phyloP scores from a whole-genome alignment of 352 stramenopile genomes.

The Halophytophthora batemanensis region DNA sequence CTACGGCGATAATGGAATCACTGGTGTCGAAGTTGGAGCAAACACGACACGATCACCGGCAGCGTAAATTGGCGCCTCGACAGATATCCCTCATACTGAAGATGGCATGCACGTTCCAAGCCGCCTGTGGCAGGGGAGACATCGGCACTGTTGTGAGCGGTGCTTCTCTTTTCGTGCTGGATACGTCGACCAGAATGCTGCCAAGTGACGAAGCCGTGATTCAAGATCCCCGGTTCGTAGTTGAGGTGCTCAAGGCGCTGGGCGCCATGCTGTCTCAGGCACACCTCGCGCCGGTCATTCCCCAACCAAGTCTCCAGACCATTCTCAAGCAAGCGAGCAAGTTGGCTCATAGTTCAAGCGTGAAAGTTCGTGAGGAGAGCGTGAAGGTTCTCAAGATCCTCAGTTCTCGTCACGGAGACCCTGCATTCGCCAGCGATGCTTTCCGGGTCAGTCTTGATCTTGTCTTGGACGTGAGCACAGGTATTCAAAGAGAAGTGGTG shows the following conservation, averaged over 20 bases:
- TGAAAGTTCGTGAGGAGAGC: constrained; percentile 20
- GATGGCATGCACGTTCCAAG: constrained; percentile 25
- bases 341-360: constrained; percentile 11
- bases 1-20: constrained; percentile 18
- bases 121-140: constrained; percentile 4
- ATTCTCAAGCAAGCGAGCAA: constrained; percentile 10
- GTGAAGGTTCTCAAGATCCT: constrained; percentile 24
- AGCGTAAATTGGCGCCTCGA: constrained; percentile 19
- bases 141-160: constrained; percentile 9
- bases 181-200: constrained; percentile 18
- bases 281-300: constrained; percentile 12
- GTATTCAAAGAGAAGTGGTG: constrained; percentile 11
- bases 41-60: constrained; percentile 9
- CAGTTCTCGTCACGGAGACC: constrained; percentile 6
- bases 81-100: constrained; percentile 31
- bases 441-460: constrained; percentile 22
- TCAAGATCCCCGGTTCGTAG: constrained; percentile 14
- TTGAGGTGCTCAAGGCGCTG: constrained; percentile 23
- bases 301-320: constrained; percentile 3
- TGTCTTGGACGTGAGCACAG: constrained; percentile 14
- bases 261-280: constrained; percentile 12
- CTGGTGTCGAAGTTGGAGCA: constrained; percentile 22
- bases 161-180: constrained; percentile 17
- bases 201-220: constrained; percentile 6
- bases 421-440: constrained; percentile 11